These are phyloP conservation scores for Globisporangium middletonii DNA, from an alignment of 352 stramenopile species.

Conservation along the genomic window DNA sequence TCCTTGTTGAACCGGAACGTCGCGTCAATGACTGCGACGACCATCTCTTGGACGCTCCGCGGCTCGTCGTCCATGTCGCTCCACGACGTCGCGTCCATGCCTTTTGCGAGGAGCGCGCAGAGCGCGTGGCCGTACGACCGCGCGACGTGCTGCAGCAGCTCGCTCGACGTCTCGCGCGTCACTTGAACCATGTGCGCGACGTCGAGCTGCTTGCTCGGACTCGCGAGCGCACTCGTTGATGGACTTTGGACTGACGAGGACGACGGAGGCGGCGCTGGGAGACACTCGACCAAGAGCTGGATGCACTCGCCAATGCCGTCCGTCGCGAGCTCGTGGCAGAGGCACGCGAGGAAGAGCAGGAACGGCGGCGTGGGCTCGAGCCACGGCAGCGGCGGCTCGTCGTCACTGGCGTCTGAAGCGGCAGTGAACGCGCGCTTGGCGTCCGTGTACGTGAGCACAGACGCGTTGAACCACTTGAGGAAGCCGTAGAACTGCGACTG, in stretches of 20 bases:
- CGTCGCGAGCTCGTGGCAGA: conserved; percentile 57
- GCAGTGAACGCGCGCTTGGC: conserved; percentile 50
- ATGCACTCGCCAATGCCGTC: conserved; percentile 69
- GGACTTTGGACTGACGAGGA: conserved; percentile 1
- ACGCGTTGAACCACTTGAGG: conserved; percentile 73
- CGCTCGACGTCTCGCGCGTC: conserved; percentile 45
- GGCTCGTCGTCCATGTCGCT: conserved; percentile 56
- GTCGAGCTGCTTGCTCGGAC: conserved; percentile 24
- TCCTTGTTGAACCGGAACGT: conserved; percentile 56
- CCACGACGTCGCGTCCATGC: conserved; percentile 47
- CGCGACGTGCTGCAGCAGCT: conserved; percentile 56
- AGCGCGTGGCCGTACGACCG: conserved; percentile 59
- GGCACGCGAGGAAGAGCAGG: conserved; percentile 59
- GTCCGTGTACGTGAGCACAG: conserved; percentile 63
- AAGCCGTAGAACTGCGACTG: conserved; percentile 76
- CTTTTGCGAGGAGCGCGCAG: conserved; percentile 30
- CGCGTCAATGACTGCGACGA: conserved; percentile 46
- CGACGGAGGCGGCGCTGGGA: conserved; percentile 27
- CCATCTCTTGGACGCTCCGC: conserved; percentile 61
- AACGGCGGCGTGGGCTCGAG: conserved; percentile 62
- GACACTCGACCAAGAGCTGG: conserved; percentile 61
- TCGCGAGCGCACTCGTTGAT: not conserved
- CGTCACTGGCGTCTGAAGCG: too few species aligned
- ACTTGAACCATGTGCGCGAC: conserved; percentile 75
- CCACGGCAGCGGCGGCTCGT: conserved; percentile 46